phyloP scores from a whole-genome alignment of 1,284 basidiomycete genomes.

The Apiotrichum domesticum region DNA sequence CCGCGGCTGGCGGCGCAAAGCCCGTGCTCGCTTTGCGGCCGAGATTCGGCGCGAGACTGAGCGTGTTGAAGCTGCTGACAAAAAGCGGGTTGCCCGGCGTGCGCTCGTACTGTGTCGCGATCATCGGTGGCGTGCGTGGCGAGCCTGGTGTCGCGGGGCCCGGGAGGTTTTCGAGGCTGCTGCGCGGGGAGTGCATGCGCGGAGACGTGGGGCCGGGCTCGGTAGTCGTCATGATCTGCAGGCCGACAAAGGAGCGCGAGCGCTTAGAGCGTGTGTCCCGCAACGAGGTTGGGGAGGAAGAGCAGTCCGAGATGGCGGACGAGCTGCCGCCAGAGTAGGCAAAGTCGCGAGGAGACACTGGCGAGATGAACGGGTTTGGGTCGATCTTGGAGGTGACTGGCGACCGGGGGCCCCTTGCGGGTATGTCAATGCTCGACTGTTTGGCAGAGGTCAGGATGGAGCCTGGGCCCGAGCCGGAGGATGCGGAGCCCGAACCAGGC shows the following conservation, averaged over 20 bases:
- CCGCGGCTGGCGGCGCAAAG: constrained; percentile 9
- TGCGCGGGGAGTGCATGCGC: not conserved
- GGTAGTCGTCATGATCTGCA: constrained; percentile 3
- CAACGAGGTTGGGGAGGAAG: not conserved
- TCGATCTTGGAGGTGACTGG: not conserved
- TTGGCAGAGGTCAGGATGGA: not conserved
- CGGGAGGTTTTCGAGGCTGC: not conserved
- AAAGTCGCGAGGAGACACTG: not conserved
- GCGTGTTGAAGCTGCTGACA: constrained; percentile 35
- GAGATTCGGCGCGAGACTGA: constrained; percentile 39
- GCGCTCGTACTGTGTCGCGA: constrained; percentile 26
- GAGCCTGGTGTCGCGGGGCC: not conserved
- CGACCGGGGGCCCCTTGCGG: not conserved
- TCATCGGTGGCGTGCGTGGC: not conserved
- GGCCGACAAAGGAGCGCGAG: constrained; percentile 1
- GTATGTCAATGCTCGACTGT: not conserved
- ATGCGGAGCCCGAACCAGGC: not conserved
- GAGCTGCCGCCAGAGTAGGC: not conserved
- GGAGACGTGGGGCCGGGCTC: not conserved
- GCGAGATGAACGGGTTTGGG: not conserved
- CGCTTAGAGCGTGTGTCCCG: not conserved
- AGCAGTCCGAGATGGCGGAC: not conserved
- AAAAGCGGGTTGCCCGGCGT: constrained; percentile 42
- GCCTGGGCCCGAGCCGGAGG: too few species aligned
- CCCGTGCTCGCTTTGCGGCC: constrained; percentile 31